These are phyloP conservation scores for Aspergillus uvarum DNA, from an alignment of 2,329 filamentous ascomycete genomes.

Conservation along the genomic window DNA sequence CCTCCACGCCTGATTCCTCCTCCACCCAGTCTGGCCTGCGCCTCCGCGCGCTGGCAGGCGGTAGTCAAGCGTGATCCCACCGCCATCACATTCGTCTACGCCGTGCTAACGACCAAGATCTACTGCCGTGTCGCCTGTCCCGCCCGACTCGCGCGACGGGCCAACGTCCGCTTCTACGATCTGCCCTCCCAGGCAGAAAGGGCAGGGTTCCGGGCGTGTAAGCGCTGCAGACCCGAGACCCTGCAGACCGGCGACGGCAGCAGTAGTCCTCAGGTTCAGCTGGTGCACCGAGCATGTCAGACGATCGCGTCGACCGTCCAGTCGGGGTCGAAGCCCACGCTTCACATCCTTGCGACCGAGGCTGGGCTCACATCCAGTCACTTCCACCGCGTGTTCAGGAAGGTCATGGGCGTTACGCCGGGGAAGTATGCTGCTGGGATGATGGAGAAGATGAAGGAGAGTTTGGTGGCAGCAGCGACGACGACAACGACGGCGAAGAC, in stretches of 20 bases:
- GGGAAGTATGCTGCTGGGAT: slow-evolving; percentile 36
- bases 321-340: slow-evolving; percentile 35
- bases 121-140: slow-evolving; percentile 58
- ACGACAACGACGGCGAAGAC: no score
- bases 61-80: slow-evolving; percentile 46
- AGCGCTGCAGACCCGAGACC: slow-evolving; percentile 54
- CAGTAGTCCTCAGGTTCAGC: slow-evolving; percentile 31
- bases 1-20: slow-evolving; percentile 19
- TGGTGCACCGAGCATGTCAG: slow-evolving; percentile 35
- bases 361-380: slow-evolving; percentile 53
- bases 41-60: slow-evolving; percentile 44
- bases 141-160: slow-evolving; percentile 58
- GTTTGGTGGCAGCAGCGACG: not conserved
- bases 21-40: slow-evolving; percentile 3
- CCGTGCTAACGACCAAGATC: slow-evolving; percentile 56
- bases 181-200: slow-evolving; percentile 48
- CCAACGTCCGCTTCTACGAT: slow-evolving; percentile 57
- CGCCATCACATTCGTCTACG: slow-evolving; percentile 55
- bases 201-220: slow-evolving; percentile 56
- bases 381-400: slow-evolving; percentile 58
- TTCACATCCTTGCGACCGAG: slow-evolving; percentile 49
- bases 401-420: slow-evolving; percentile 52
- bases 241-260: slow-evolving; percentile 21
- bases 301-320: slow-evolving; percentile 28
- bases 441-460: slow-evolving; percentile 5